These are phyloP conservation scores for Zygosaccharomyces kombuchaensis DNA, from an alignment of 805 yeast species.

Conservation along the genomic window DNA sequence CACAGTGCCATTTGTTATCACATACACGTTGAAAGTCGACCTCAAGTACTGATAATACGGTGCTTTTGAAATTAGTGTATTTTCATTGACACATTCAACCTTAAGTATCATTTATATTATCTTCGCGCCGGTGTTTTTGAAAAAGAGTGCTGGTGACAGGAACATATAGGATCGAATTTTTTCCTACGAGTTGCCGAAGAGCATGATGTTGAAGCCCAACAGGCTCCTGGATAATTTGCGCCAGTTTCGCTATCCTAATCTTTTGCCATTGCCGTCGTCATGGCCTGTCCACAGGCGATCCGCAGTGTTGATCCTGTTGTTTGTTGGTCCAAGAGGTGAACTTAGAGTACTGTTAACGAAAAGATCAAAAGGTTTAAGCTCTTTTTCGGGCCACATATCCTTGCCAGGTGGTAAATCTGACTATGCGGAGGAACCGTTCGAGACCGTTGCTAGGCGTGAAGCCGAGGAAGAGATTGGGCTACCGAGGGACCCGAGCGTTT, in stretches of 20 bases:
- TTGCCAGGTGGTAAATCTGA: slow-evolving; percentile 95
- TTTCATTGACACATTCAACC: no score
- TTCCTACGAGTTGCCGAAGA: neutral
- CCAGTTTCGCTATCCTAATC: slow-evolving; percentile 13
- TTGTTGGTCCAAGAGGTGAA: slow-evolving; percentile 68
- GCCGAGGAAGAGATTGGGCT: slow-evolving; percentile 85
- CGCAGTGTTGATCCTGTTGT: slow-evolving; percentile 71
- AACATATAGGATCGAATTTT: neutral
- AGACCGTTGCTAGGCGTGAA: slow-evolving; percentile 76
- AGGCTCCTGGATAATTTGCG: slow-evolving; percentile 21
- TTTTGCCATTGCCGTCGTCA: slow-evolving; percentile 38
- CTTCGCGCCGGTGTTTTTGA: no score
- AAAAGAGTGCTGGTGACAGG: no score
- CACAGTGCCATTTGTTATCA: slow-evolving; percentile 66
- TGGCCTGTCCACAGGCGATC: slow-evolving; percentile 79
- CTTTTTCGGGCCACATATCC: slow-evolving; percentile 86
- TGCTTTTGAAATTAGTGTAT: neutral
- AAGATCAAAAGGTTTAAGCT: slow-evolving; percentile 61
- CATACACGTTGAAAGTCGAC: slow-evolving; percentile 43
- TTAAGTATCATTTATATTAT: no score
- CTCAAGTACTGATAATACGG: slow-evolving; percentile 19
- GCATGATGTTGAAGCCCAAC: slow-evolving; percentile 18
- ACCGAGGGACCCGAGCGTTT: slow-evolving; percentile 42
- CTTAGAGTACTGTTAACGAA: slow-evolving; percentile 74
- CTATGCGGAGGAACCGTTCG: slow-evolving; percentile 55